Percentiles rank a stretch among this genome's conserved stretches.
Conservation (phyloP, 768 basidiomycete genomes). For the Stropharia rugosoannulata region DNA sequence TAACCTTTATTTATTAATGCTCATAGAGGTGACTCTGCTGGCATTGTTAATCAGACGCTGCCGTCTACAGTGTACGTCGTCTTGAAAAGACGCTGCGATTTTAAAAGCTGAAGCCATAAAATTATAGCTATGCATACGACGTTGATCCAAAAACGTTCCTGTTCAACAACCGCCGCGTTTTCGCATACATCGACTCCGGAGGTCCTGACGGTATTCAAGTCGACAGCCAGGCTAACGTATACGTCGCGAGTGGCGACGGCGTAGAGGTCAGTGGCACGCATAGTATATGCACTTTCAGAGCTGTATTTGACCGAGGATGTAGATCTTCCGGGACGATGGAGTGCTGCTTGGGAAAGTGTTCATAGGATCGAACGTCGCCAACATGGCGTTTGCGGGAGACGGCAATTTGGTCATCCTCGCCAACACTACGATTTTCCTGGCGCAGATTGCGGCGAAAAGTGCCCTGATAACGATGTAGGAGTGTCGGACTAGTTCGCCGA, state of each 20-base stretch:
- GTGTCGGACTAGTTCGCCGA: no score
- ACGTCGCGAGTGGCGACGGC: slow-evolving; percentile 64
- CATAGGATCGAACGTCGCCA: slow-evolving; percentile 34
- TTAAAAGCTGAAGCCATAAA: background rate
- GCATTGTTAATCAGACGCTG: slow-evolving; percentile 44
- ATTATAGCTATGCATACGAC: slow-evolving; percentile 61
- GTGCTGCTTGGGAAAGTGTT: slow-evolving; percentile 48
- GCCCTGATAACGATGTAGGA: background rate
- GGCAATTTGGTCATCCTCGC: slow-evolving; percentile 41
- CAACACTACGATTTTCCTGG: slow-evolving; percentile 44
- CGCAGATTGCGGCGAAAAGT: slow-evolving; percentile 42
- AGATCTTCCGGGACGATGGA: slow-evolving; percentile 57
- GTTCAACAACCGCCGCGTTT: slow-evolving; percentile 58
- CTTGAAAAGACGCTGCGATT: background rate
- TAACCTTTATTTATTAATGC: background rate
- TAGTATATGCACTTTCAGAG: background rate
- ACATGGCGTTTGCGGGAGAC: slow-evolving; percentile 41
- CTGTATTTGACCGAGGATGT: background rate
- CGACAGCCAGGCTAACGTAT: slow-evolving; percentile 64
- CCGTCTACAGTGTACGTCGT: slow-evolving; percentile 63
- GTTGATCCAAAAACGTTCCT: slow-evolving; percentile 52
- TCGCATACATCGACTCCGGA: slow-evolving; percentile 64
- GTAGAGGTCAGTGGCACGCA: slow-evolving; percentile 54
- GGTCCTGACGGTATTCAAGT: slow-evolving; percentile 67
- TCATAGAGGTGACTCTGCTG: slow-evolving; percentile 49